Base-by-base conservation (phyloP, 495 filamentous ascomycete genomes). In the Platismatia glauca region DNA sequence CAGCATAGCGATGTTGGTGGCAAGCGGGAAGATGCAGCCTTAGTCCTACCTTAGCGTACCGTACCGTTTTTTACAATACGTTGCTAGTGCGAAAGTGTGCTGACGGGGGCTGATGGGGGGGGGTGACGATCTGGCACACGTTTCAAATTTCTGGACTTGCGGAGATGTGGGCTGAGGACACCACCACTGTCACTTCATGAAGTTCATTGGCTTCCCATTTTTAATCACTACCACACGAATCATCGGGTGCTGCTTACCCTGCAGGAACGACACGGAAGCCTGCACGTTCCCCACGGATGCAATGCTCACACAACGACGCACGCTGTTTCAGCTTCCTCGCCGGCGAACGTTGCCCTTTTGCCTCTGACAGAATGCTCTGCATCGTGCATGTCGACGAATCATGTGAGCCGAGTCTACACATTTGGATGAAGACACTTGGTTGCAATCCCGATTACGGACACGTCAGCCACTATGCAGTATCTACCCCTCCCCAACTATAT, bases 11-110 rank as follows among this genome's bases (percentile, higher is more conserved):
- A 55, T 59, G 59, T 61, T 61, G 59, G 59, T 61, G 59, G 59
- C 59, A 29, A 53, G 46, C 59, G 59, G 59, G 59, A 61, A 37
- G 34, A 48, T 61, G 59, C 59, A 53, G 44, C 46, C 33, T 55
- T 48, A 55, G 59, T 16, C 59, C 48, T 52, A 27, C 44, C 1
- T 27, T 48, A 48, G 22, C 22, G 44, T 48, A 27, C 7, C 44
- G 3, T 48, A 27, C 5, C 35, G 59, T 60, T 37, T 60, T 22
- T 27, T 41, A 38, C 46, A 37, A 50, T 60, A 52, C 44, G 13
- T 22, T 9, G 44, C 22, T 48, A 48, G 44, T 27, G 22, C 9
- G 12, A 48, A 48, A 48, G 11, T 12, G 13, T 44, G 41, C 41
- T 44, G 41, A 44, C 41, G n/a, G n/a, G n/a, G n/a, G n/a, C n/a